phyloP scores from a whole-genome alignment of 2,329 filamentous ascomycete species.

The Botrytis pseudocinerea region DNA sequence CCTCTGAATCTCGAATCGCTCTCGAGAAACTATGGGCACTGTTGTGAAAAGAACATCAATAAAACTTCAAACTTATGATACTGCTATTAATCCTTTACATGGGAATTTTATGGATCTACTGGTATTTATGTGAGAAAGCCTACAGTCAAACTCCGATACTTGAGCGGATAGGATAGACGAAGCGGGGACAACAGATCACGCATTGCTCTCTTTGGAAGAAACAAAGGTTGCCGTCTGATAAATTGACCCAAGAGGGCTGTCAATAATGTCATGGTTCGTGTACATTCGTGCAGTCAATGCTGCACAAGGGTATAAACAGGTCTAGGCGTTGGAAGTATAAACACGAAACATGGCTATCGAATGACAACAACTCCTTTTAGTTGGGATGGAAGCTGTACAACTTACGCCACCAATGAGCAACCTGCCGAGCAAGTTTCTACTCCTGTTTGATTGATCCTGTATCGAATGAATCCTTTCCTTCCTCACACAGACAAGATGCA shows the following conservation, averaged over 20 bases:
- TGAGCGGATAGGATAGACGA: not conserved
- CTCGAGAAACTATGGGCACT: not conserved
- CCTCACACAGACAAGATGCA: not conserved
- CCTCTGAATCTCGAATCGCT: not conserved
- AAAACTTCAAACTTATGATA: not conserved
- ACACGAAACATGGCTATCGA: conserved; percentile 2
- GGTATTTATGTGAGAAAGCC: no score
- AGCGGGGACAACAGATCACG: not conserved
- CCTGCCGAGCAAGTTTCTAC: not conserved
- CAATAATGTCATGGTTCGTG: not conserved
- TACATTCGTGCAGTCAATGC: not conserved
- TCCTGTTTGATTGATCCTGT: not conserved
- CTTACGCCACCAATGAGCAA: not conserved
- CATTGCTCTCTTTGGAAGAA: not conserved
- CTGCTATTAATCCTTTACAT: not conserved
- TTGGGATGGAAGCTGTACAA: not conserved
- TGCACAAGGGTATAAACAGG: not conserved
- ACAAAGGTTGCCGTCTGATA: not conserved
- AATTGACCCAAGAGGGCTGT: not conserved
- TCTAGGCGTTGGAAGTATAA: not conserved
- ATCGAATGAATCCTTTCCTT: not conserved
- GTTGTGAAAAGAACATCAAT: not conserved
- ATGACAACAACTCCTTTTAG: not conserved
- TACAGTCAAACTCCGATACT: not conserved
- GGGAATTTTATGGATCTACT: not conserved